Evolutionary conservation across 192 early-diverging fungal genomes (phyloP).

Genomic region (Rhizophlyctis rosea): DNA sequence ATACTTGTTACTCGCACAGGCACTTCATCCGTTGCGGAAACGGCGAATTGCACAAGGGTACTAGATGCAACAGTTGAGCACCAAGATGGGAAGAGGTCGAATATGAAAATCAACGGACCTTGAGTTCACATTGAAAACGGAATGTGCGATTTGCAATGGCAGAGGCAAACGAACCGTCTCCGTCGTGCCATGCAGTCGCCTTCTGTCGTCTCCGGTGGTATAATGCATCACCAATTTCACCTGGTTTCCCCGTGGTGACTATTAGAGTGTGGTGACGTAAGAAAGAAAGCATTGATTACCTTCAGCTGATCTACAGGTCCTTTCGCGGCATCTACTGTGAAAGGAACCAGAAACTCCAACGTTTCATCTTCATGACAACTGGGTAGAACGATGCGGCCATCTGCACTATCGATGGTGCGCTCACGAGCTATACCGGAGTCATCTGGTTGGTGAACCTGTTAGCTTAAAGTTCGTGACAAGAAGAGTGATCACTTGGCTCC

Average conservation of each 20-base stretch:
- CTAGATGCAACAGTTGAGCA: too few species aligned
- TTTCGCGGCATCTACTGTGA: constrained; percentile 34
- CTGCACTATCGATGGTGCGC: constrained; percentile 32
- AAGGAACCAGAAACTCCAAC: constrained; percentile 44
- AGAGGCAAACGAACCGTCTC: constrained; percentile 49
- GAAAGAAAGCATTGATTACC: background rate
- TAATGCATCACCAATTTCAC: constrained; percentile 45
- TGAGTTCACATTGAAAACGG: constrained; percentile 32
- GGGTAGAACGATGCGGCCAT: constrained; percentile 41
- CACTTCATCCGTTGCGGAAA: too few species aligned
- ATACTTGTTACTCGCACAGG: too few species aligned
- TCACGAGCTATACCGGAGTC: too few species aligned
- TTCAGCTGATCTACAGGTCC: background rate
- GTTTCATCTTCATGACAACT: constrained; percentile 28
- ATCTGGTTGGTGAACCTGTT: too few species aligned
- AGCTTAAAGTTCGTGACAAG: background rate
- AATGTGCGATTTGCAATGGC: constrained; percentile 46
- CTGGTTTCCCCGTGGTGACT: constrained; percentile 9
- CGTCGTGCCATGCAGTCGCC: constrained; percentile 39
- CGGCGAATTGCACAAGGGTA: too few species aligned
- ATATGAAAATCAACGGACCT: too few species aligned
- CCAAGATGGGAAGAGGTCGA: too few species aligned
- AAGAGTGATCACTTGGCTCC: background rate
- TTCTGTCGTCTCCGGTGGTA: constrained; percentile 32
- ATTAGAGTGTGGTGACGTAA: too few species aligned